Base-by-base conservation (phyloP, 2,329 filamentous ascomycete genomes). In the Talaromyces pinophilus region DNA sequence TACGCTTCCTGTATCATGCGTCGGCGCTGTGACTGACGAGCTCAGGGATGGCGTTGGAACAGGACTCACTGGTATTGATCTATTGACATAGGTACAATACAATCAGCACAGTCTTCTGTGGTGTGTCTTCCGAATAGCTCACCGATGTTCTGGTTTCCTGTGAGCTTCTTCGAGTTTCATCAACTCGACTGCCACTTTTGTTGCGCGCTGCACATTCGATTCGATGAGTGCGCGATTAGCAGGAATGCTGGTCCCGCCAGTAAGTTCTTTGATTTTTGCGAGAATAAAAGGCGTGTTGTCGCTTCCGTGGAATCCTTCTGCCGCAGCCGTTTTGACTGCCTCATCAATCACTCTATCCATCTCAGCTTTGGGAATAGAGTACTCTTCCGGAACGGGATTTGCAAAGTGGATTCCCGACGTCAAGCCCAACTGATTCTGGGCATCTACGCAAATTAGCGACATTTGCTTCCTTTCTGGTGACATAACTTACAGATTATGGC, bases 221-320 rank as follows among this genome's bases (percentile, higher is more conserved):
- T 89, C 84, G 55, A 92, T 85, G 64, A 92, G 79, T 13, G 87
- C 88, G 73, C 85, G 85, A 76, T 97, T 97, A 22, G 93, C 91
- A 11, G 81, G 80, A 15, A 95, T 87, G 67, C 89, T 92, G 74
- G 84, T 87, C 33, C 88, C 87, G 33, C 88, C 83, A 28, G 89
- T 95, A 68, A 96, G 83, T 74, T 95, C 87, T 74, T 90, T 90
- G 75, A 97, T 92, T 73, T 91, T 90, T 48, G 81, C 82, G 46
- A 97, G 82, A 46, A 97, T 88, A 74, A 90, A 97, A 0, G 93
- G 93, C 0, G 93, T 97, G 75, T 95, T 96, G 68, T 87, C 86
- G 75, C 84, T 91, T 55, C 93, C 93, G 1, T 84, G 86, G 67
- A 87, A 86, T 11, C 90, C 90, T 72, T 88, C 85, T 69, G 86